These are phyloP conservation scores for Anisodus acutangulus DNA, from an alignment of 257 asterid species.

Conservation along the genomic window DNA sequence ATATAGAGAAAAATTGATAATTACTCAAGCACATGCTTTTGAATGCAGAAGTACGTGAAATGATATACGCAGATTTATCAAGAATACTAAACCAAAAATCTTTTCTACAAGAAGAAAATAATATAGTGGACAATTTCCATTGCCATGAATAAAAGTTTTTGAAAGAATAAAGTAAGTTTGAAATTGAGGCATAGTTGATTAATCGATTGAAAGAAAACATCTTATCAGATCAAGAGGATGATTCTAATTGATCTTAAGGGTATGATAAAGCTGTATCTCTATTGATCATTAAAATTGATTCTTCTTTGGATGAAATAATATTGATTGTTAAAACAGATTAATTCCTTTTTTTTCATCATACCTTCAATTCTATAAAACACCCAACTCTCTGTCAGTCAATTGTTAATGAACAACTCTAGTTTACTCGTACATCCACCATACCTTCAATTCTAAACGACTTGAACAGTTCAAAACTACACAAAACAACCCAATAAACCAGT, in stretches of 20 bases:
- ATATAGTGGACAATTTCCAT: neutral
- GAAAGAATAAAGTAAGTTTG: neutral
- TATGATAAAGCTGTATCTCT: neutral
- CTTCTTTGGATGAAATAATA: neutral
- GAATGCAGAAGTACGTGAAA: slow-evolving; percentile 14
- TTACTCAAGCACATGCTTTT: slow-evolving; percentile 11
- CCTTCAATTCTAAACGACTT: neutral
- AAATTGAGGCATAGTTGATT: neutral
- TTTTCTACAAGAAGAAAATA: neutral
- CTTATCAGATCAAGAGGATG: neutral
- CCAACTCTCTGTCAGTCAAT: neutral
- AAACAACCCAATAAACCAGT: neutral
- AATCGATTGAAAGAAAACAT: neutral
- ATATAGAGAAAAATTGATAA: neutral
- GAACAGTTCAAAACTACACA: neutral
- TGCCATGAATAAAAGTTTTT: neutral
- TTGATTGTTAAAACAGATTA: neutral
- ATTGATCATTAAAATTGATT: neutral
- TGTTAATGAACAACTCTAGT: neutral
- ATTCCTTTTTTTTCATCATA: neutral
- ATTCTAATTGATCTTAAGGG: neutral
- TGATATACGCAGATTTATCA: slow-evolving; percentile 6
- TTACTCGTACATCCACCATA: neutral
- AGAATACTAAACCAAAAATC: neutral
- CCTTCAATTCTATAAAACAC: neutral